Base-by-base conservation (phyloP, 208 protist genomes). In the Leishmania martiniquensis region DNA sequence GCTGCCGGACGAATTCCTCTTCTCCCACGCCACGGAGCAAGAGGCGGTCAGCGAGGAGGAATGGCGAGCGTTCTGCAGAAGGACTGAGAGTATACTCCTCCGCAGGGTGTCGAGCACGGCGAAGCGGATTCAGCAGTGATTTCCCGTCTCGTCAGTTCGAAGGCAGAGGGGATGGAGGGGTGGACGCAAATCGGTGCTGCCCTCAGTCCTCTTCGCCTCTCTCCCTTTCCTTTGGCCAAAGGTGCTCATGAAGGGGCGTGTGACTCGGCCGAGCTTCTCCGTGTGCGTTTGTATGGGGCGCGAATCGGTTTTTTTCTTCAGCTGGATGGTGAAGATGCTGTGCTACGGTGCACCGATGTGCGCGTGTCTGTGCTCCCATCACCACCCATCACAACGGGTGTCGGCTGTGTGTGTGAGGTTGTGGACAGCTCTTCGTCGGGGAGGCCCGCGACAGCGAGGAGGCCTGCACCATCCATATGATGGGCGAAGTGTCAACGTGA, bases 1-100 rank as follows among this genome's bases (percentile, higher is more conserved):
- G 47, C 77, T 92, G 62, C 66, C 83, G 25, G 88, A 92, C 57
- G 63, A 76, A 12, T 87, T 92, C 52, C 29, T 92, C 37, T 75
- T 87, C 2, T 32, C 73, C 29, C 51, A 91, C 60, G 49, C 79
- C 3, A 55, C 84, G 52, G 84, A 87, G 51, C 76, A 79, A 2
- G 5, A 74, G 54, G 70, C 81, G 37, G 80, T 89, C n/a, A 74
- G 55, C 44, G 60, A 77, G 60, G 77, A 63, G 37, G 87, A 90
- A 67, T 87, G 79, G 77, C 32, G 81, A 32, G 69, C 73, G 20
- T 88, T 85, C 70, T 76, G 80, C 39, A 71, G 57, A 7, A 5
- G 62, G 51, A 49, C n/a, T 39, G 42, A 72, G 20, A 1, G 29
- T 13, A 66, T 17, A 6, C 76, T 78, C n/a, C 63, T 63, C 54